These are phyloP conservation scores for Arabis hirsuta DNA, from an alignment of 345 rosid genomes.

Conservation along the genomic window DNA sequence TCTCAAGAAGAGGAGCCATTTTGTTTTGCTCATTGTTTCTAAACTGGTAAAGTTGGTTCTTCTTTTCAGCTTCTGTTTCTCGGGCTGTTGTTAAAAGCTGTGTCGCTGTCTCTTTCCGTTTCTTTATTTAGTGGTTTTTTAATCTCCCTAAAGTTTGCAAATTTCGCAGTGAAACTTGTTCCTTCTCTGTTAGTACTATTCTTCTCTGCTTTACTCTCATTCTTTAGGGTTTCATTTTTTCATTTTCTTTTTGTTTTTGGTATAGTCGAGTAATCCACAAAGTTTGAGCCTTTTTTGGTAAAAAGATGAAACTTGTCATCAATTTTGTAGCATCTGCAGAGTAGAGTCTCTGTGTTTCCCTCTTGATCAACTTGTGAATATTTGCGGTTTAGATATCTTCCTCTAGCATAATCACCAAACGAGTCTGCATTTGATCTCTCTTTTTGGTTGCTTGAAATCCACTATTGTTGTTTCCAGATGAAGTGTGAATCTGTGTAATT, in stretches of 20 bases:
- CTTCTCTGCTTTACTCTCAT: constrained; percentile 34
- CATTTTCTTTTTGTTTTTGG: not conserved
- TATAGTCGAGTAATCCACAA: constrained; percentile 17
- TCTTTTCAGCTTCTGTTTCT: constrained; percentile 2
- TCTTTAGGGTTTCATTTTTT: constrained; percentile 22
- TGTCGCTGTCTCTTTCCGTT: constrained; percentile 8
- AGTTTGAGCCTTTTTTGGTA: constrained; percentile 16
- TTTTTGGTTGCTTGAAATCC: constrained; percentile 12
- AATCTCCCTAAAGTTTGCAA: constrained; percentile 25
- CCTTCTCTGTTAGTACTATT: constrained; percentile 24
- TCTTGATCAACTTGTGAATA: constrained; percentile 23
- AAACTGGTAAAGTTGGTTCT: constrained; percentile 32
- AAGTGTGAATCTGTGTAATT: constrained; percentile 14
- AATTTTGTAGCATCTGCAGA: constrained; percentile 14
- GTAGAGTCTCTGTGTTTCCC: constrained; percentile 16
- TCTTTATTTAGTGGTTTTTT: not conserved
- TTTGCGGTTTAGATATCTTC: constrained; percentile 3
- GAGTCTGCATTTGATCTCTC: constrained; percentile 25
- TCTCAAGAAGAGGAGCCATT: constrained; percentile 28
- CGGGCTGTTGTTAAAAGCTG: not conserved
- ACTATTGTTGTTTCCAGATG: not conserved
- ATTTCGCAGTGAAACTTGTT: constrained; percentile 27
- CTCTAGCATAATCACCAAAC: not conserved
- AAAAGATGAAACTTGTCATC: not conserved
- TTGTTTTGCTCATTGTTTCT: constrained; percentile 9